Conservation (phyloP, 345 rosid species). For the Hevea brasiliensis region DNA sequence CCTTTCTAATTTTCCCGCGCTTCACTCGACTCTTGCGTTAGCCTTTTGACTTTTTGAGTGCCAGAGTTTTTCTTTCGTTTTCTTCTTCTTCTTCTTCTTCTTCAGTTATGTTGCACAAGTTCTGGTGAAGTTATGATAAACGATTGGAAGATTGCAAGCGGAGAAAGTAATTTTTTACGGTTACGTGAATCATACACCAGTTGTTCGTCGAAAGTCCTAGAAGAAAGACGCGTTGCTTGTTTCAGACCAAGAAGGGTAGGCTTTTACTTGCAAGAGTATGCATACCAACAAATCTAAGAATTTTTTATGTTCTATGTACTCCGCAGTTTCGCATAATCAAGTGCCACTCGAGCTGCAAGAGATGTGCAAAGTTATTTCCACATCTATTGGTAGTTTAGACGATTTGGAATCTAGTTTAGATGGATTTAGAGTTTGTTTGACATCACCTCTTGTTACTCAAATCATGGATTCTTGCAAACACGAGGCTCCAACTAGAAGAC, state of each 20-base stretch:
- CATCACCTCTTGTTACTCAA: constrained; percentile 45
- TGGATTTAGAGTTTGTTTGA: constrained; percentile 35
- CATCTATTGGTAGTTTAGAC: constrained; percentile 68
- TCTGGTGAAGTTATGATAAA: neutral
- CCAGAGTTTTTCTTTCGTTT: neutral
- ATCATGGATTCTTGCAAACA: constrained; percentile 53
- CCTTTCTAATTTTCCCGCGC: neutral
- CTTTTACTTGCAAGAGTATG: constrained; percentile 9
- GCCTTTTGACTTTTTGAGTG: neutral
- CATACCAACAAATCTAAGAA: constrained; percentile 12
- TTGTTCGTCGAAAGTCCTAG: constrained; percentile 43
- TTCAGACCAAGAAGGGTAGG: constrained; percentile 24
- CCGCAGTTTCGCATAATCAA: constrained; percentile 17
- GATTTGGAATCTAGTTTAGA: constrained; percentile 66
- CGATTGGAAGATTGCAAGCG: neutral
- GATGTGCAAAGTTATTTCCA: constrained; percentile 50
- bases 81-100: neutral
- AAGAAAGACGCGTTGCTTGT: constrained; percentile 33
- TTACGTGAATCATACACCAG: neutral
- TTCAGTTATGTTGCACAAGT: too few species aligned
- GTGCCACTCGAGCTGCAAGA: constrained; percentile 36
- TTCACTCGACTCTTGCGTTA: neutral
- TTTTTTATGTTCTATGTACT: constrained; percentile 21
- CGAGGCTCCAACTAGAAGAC: constrained; percentile 62
- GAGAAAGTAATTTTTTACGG: neutral